Base-by-base conservation (phyloP, 257 asterid species). In the Forsythia suspensa region DNA sequence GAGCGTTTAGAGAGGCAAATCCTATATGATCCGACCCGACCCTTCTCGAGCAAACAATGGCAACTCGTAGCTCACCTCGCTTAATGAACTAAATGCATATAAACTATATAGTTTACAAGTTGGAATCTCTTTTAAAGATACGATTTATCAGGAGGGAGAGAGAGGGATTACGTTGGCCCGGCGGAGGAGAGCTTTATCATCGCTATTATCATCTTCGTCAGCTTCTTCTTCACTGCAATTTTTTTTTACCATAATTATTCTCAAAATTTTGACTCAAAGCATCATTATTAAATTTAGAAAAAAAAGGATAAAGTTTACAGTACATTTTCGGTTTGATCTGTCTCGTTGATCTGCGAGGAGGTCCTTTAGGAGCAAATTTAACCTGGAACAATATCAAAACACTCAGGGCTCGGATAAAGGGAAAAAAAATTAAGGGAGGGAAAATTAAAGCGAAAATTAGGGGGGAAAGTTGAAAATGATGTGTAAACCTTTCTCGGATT, bases 341-440 rank as follows among this genome's bases (percentile, higher is more conserved):
- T 42, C 16, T 72, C 77, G 70, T 34, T 34, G 74, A 37, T 55
- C 84, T 82, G 51, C 90, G 88, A 72, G 89, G 84, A 24, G 92
- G 93, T 57, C 20, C 79, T 84, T 87, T 92, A 0, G 97, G 97
- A 76, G 81, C 72, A 74, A 84, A 92, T 77, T 46, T 89, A 52
- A 83, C 80, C 96, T 92, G 85, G 76, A 16, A 76, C 79, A 78
- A 43, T 37, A 10, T 21, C 18, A 4, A 8, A 36, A n/a, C 48
- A 48, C 44, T n/a, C 3, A 36, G 21, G 16, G 29, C 4, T 41
- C n/a, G 43, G 77, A 41, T 24, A 63, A 43, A 18, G 34, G 43
- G 10, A 12, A n/a, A 2, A 21, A 38, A 11, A 36, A 16, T 0
- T 9, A 75, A 6, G 38, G 40, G 15, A 65, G 10, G 6, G 70